Conservation (phyloP, 1,284 basidiomycete species). For the Tylopilus sp. region DNA sequence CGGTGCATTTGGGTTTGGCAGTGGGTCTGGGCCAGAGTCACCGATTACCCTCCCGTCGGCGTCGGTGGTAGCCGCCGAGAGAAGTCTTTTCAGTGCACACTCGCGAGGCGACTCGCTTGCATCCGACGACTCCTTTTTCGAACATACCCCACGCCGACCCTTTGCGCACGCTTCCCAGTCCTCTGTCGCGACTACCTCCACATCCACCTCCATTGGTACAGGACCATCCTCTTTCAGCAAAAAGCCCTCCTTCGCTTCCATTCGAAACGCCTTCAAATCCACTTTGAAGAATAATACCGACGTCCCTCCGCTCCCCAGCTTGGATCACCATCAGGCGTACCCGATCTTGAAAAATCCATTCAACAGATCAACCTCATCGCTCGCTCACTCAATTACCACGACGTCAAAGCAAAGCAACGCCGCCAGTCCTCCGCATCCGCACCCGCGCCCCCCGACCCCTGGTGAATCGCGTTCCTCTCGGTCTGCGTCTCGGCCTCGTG, state of each 20-base stretch:
- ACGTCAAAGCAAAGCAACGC: conserved; percentile 37
- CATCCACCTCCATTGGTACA: conserved; percentile 22
- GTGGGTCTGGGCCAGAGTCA: conserved; percentile 56
- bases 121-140: conserved; percentile 63
- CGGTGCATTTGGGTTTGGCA: conserved; percentile 41
- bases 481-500: conserved; percentile 44
- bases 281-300: conserved; percentile 51
- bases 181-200: conserved; percentile 53
- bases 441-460: conserved; percentile 60
- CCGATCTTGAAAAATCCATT: conserved; percentile 74
- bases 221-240: conserved; percentile 59
- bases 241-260: conserved; percentile 81
- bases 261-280: conserved; percentile 86
- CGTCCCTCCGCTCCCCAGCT: conserved; percentile 61
- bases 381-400: conserved; percentile 40
- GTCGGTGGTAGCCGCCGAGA: conserved; percentile 51
- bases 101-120: conserved; percentile 70
- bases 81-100: conserved; percentile 59
- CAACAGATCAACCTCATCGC: conserved; percentile 73
- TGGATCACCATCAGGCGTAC: conserved; percentile 59
- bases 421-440: conserved; percentile 39
- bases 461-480: conserved; percentile 44
- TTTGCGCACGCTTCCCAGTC: conserved; percentile 67
- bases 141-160: conserved; percentile 50
- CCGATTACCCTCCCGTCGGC: conserved; percentile 46